Evolutionary conservation across 148 eudicot species (phyloP).

Genomic region (Rhododendron simsii): DNA sequence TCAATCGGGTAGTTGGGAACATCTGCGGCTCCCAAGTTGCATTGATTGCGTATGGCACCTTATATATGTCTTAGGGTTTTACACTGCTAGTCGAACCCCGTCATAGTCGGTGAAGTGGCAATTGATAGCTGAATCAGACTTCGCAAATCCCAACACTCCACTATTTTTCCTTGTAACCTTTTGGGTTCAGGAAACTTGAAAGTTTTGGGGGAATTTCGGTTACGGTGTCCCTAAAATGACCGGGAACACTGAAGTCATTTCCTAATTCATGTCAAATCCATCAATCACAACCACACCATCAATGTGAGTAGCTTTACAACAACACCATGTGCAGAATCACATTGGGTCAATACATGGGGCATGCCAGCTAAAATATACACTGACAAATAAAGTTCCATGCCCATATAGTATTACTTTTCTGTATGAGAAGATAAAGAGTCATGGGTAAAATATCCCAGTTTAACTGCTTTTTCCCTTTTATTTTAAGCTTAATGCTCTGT

Average conservation of each 20-base stretch:
- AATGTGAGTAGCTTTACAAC: background rate
- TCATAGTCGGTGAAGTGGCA: background rate
- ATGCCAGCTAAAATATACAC: background rate
- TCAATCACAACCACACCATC: background rate
- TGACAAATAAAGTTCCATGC: background rate
- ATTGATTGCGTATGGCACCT: too few species aligned
- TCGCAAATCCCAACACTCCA: background rate
- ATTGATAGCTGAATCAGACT: background rate
- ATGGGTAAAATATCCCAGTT: background rate
- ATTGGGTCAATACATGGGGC: background rate
- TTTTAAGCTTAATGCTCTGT: too few species aligned
- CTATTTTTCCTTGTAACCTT: too few species aligned
- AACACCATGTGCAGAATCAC: background rate
- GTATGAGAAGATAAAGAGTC: background rate
- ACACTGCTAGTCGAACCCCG: background rate
- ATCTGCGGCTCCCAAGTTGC: too few species aligned
- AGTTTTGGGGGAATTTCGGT: too few species aligned
- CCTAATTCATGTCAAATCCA: background rate
- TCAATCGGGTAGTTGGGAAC: too few species aligned
- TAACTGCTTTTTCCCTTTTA: background rate
- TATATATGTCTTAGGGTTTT: too few species aligned
- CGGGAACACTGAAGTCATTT: too few species aligned
- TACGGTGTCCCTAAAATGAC: too few species aligned
- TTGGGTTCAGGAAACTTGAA: too few species aligned
- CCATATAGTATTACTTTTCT: background rate